phyloP scores from a whole-genome alignment of 2,329 filamentous ascomycete species.

The Colletotrichum sp. region DNA sequence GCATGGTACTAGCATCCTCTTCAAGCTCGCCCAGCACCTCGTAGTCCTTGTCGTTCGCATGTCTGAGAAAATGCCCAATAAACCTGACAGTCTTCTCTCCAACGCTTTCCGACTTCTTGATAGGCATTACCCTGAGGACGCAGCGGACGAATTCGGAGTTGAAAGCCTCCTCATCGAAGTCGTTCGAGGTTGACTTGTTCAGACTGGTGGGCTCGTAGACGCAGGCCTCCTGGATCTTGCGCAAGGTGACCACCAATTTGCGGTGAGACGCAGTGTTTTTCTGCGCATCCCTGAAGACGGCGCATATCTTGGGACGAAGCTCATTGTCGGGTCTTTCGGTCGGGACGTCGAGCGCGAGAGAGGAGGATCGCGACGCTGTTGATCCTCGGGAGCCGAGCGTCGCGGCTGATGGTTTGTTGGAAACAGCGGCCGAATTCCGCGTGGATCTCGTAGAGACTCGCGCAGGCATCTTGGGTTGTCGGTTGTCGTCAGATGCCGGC shows the following conservation, averaged over 20 bases:
- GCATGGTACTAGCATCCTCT: constrained; percentile 72
- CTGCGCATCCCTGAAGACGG: constrained; percentile 82
- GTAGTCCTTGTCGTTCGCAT: constrained; percentile 73
- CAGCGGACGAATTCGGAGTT: constrained; percentile 86
- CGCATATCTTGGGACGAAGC: constrained; percentile 75
- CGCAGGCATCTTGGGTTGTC: constrained; percentile 49
- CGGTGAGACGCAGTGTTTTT: constrained; percentile 88
- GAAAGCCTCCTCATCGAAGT: constrained; percentile 86
- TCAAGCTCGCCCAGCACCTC: constrained; percentile 70
- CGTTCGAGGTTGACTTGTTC: constrained; percentile 60
- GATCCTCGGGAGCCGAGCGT: constrained; percentile 47
- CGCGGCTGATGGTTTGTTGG: constrained; percentile 43
- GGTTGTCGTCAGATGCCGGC: not conserved
- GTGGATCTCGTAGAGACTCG: constrained; percentile 52
- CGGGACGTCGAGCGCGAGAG: constrained; percentile 58
- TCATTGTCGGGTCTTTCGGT: constrained; percentile 74
- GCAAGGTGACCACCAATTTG: constrained; percentile 84
- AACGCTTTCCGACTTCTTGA: constrained; percentile 90
- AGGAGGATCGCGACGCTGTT: constrained; percentile 51
- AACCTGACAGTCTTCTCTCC: constrained; percentile 89
- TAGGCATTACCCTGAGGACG: constrained; percentile 78
- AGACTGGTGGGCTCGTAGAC: constrained; percentile 65
- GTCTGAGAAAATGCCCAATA: constrained; percentile 82
- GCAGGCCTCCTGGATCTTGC: constrained; percentile 90
- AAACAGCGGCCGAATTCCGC: constrained; percentile 47